Evolutionary conservation across 2,329 filamentous ascomycete genomes (phyloP).

Genomic region (Talaromyces pinophilus): DNA sequence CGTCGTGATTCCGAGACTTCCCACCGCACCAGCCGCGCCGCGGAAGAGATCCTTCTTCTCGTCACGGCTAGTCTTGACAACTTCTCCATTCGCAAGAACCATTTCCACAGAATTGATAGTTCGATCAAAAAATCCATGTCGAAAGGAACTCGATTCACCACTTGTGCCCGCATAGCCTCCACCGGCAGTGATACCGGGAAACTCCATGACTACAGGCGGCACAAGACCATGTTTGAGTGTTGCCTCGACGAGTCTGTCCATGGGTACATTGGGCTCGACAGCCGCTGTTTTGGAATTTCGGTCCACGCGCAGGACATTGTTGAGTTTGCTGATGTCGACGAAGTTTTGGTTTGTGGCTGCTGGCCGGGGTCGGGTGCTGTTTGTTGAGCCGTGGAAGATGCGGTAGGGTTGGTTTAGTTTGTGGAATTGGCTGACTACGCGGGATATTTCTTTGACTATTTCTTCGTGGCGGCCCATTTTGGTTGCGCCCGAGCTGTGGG

Average conservation of each 20-base stretch:
- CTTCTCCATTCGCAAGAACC: conserved; percentile 60
- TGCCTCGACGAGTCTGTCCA: conserved; percentile 63
- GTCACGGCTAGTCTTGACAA: conserved; percentile 47
- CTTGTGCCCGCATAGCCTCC: conserved; percentile 66
- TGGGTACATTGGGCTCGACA: conserved; percentile 71
- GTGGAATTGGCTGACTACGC: conserved; percentile 37
- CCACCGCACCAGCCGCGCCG: conserved; percentile 61
- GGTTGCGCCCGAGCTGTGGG: not conserved
- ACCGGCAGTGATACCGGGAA: conserved; percentile 68
- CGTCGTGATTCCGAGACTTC: conserved; percentile 63
- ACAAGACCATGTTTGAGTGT: conserved; percentile 59
- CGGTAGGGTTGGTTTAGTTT: conserved; percentile 62
- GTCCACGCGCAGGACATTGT: conserved; percentile 23
- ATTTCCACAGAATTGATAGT: conserved; percentile 65
- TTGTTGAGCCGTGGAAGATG: conserved; percentile 77
- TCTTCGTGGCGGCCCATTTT: conserved; percentile 21
- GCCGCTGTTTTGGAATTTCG: conserved; percentile 58
- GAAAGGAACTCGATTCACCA: conserved; percentile 65
- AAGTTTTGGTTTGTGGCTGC: conserved; percentile 14
- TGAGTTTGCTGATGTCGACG: conserved; percentile 32
- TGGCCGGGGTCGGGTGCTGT: conserved; percentile 65
- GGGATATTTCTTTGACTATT: conserved; percentile 21
- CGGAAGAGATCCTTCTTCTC: conserved; percentile 59
- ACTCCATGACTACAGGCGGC: conserved; percentile 69
- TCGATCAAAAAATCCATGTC: conserved; percentile 65